Conservation (phyloP, 306 rosid species). For the Oxytropis ochrocephala region DNA sequence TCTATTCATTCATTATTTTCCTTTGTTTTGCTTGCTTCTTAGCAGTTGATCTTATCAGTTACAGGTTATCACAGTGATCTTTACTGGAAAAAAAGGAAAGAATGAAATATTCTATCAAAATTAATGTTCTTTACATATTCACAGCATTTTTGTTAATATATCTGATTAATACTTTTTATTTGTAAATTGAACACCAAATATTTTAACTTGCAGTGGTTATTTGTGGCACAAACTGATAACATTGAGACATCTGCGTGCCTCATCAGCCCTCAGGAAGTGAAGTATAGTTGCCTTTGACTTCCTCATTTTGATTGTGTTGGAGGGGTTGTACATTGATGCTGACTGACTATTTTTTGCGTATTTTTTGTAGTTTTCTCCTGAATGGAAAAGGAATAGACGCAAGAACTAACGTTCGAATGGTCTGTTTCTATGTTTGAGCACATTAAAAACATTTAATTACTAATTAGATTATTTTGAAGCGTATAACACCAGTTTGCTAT, state of each 20-base stretch:
- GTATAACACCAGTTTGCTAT: constrained; percentile 16
- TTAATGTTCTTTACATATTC: neutral
- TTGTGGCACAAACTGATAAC: constrained; percentile 76
- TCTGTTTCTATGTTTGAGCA: constrained; percentile 30
- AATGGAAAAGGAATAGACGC: constrained; percentile 71
- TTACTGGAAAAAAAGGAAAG: neutral
- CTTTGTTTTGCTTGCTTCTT: too few species aligned
- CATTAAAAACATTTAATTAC: constrained; percentile 4
- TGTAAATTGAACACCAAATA: constrained; percentile 1
- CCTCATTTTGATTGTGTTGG: neutral
- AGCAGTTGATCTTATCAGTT: neutral
- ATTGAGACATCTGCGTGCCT: constrained; percentile 77
- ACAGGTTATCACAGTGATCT: neutral
- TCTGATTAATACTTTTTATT: neutral
- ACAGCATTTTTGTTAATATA: neutral
- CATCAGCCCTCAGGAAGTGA: constrained; percentile 82
- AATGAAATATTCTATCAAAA: neutral
- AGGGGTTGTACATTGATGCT: constrained; percentile 20
- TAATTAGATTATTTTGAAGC: constrained; percentile 13
- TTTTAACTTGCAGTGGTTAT: constrained; percentile 51
- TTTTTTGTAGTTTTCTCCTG: constrained; percentile 67
- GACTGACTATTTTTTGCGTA: constrained; percentile 22
- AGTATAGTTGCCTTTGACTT: constrained; percentile 38
- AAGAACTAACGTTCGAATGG: constrained; percentile 57
- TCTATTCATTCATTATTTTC: too few species aligned